Evolutionary conservation across 139 green algal genomes (phyloP).

Genomic region (Pleodorina starrii): DNA sequence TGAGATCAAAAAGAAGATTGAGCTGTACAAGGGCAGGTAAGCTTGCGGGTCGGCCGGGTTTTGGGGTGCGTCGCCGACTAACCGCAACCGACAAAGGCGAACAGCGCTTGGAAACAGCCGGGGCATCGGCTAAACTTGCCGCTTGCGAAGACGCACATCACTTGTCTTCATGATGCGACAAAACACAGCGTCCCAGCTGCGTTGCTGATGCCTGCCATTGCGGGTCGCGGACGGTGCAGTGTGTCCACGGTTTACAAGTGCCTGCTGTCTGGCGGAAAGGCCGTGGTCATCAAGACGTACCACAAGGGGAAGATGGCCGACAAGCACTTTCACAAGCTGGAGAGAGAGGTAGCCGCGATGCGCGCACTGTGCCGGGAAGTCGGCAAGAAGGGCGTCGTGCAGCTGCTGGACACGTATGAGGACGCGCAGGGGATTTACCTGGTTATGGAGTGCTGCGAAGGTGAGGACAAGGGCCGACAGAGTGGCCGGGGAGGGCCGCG

Average conservation of each 20-base stretch:
- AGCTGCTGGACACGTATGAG: constrained; percentile 36
- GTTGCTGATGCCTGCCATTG: too few relatives aligned
- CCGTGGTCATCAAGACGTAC: constrained; percentile 89
- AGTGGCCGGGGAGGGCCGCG: too few relatives aligned
- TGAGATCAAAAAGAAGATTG: constrained; percentile 55
- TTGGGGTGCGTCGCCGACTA: not conserved
- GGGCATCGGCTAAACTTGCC: too few relatives aligned
- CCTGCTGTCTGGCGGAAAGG: constrained; percentile 52
- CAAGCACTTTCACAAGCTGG: constrained; percentile 80
- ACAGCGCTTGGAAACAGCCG: too few relatives aligned
- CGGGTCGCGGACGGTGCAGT: too few relatives aligned
- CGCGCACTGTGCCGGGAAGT: not conserved
- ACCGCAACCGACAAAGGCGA: too few relatives aligned
- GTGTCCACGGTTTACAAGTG: constrained; percentile 82
- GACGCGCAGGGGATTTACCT: constrained; percentile 75
- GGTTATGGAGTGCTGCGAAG: constrained; percentile 84
- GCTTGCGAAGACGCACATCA: too few relatives aligned
- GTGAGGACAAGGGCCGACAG: not conserved
- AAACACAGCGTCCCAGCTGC: too few relatives aligned
- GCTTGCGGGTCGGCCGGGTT: not conserved
- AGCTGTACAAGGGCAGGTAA: constrained; percentile 81
- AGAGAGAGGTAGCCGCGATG: constrained; percentile 68
- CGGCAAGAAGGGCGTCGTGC: constrained; percentile 3
- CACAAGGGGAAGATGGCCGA: constrained; percentile 82
- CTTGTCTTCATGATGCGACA: too few relatives aligned